Percentiles rank a stretch among this genome's conserved stretches.
Evolutionary conservation across 1,139 yeast genomes (phyloP).

Genomic region (Yamadazyma conglobata): DNA sequence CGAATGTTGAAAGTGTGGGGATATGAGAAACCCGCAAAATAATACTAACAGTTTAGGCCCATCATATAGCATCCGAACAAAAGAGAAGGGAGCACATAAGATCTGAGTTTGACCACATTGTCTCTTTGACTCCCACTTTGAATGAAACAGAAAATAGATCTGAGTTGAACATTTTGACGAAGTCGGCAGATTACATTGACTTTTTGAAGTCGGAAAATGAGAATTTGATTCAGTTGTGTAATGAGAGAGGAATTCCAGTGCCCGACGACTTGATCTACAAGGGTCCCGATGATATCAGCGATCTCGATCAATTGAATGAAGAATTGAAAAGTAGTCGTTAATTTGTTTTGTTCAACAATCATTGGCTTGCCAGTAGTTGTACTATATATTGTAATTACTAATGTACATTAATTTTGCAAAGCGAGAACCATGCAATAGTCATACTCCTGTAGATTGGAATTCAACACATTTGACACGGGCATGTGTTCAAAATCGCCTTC

Average conservation of each 20-base stretch:
- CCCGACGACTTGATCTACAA: slow-evolving; percentile 37
- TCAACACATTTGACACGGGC: slow-evolving; percentile 25
- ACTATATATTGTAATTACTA: slow-evolving; percentile 2
- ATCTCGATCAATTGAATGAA: slow-evolving; percentile 12
- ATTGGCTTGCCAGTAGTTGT: neutral
- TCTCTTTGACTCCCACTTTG: slow-evolving; percentile 40
- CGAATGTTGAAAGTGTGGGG: slow-evolving; percentile 6
- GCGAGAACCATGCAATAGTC: slow-evolving; percentile 22
- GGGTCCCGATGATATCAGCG: slow-evolving; percentile 32
- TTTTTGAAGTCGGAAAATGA: slow-evolving; percentile 37
- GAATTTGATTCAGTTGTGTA: slow-evolving; percentile 32
- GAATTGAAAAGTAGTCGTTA: slow-evolving; percentile 7
- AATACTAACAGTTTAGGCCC: slow-evolving; percentile 31
- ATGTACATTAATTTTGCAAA: slow-evolving; percentile 14
- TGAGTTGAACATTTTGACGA: slow-evolving; percentile 43
- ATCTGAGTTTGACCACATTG: slow-evolving; percentile 45
- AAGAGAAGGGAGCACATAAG: slow-evolving; percentile 46
- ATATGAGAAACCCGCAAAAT: slow-evolving; percentile 1
- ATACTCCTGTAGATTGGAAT: slow-evolving; percentile 18
- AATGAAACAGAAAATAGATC: slow-evolving; percentile 43
- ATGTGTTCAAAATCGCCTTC: slow-evolving; percentile 18
- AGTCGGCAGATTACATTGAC: slow-evolving; percentile 47
- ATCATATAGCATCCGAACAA: slow-evolving; percentile 50
- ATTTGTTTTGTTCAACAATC: neutral
- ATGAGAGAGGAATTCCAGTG: slow-evolving; percentile 33